These are phyloP conservation scores for Talaromyces sp. DNA, from an alignment of 2,329 filamentous ascomycete genomes.

Conservation along the genomic window DNA sequence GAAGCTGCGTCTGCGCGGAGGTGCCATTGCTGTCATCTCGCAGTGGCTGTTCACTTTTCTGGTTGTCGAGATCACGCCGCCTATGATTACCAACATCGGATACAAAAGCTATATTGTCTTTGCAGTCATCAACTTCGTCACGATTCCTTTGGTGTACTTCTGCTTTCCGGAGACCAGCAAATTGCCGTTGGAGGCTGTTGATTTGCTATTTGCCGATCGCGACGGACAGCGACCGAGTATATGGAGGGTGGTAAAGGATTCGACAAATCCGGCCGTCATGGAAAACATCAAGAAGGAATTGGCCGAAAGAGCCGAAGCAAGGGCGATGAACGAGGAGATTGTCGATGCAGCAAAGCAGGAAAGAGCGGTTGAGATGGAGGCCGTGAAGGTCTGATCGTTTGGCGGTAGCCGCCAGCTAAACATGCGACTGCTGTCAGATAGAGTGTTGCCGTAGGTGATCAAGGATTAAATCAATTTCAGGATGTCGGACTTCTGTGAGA, in stretches of 20 bases:
- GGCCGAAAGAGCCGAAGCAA: slow-evolving; percentile 12
- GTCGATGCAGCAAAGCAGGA: not conserved
- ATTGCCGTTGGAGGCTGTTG: slow-evolving; percentile 45
- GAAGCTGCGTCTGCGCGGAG: slow-evolving; percentile 56
- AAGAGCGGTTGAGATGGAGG: not conserved
- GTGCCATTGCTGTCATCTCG: slow-evolving; percentile 54
- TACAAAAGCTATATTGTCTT: slow-evolving; percentile 50
- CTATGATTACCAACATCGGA: slow-evolving; percentile 40
- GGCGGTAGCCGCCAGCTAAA: not conserved
- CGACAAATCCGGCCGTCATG: slow-evolving; percentile 9
- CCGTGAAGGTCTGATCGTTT: not conserved
- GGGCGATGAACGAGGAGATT: slow-evolving; percentile 2
- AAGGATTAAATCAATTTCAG: not conserved
- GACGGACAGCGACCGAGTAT: slow-evolving; percentile 14
- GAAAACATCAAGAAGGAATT: slow-evolving; percentile 11
- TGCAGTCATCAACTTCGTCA: slow-evolving; percentile 42
- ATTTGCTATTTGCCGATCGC: slow-evolving; percentile 41
- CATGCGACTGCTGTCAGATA: not conserved
- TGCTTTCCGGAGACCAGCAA: slow-evolving; percentile 55
- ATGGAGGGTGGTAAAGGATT: slow-evolving; percentile 13
- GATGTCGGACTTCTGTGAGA: not conserved
- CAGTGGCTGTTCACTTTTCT: slow-evolving; percentile 60
- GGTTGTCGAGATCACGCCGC: slow-evolving; percentile 51
- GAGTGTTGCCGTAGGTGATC: not conserved
- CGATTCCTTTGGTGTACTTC: slow-evolving; percentile 55